Evolutionary conservation across 2,329 filamentous ascomycete genomes (phyloP).

Genomic region (Talaromyces amestolkiae): DNA sequence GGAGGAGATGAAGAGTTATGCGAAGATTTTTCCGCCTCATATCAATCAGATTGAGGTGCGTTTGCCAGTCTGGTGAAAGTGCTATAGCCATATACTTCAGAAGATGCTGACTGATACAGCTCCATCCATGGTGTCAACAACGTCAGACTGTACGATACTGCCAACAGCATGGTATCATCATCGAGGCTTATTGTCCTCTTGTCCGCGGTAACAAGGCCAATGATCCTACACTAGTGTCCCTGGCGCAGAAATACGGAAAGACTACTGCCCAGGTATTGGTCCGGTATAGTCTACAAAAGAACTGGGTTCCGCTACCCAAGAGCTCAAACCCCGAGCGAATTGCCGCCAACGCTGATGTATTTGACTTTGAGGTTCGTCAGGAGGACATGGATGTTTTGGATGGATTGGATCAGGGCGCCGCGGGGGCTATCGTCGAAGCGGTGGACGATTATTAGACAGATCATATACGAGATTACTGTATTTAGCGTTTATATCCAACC

Average conservation of each 20-base stretch:
- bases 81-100: neutral
- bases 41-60: constrained; percentile 71
- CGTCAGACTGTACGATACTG: constrained; percentile 58
- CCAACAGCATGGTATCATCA: constrained; percentile 49
- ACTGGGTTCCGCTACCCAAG: constrained; percentile 70
- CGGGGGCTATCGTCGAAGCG: constrained; percentile 49
- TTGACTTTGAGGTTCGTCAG: constrained; percentile 56
- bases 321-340: constrained; percentile 68
- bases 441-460: constrained; percentile 41
- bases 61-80: neutral
- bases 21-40: constrained; percentile 66
- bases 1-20: constrained; percentile 65
- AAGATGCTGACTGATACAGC: constrained; percentile 40
- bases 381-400: constrained; percentile 59
- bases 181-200: constrained; percentile 55
- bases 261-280: constrained; percentile 74
- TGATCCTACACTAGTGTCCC: constrained; percentile 61
- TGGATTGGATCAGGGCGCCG: constrained; percentile 49
- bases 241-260: constrained; percentile 71
- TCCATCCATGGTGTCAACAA: constrained; percentile 72
- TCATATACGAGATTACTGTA: neutral
- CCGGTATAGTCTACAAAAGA: constrained; percentile 79
- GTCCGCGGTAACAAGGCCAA: constrained; percentile 69
- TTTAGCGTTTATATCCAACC: neutral
- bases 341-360: constrained; percentile 63